These are phyloP conservation scores for Trichocladium antarcticum DNA, from an alignment of 495 filamentous ascomycete genomes.

Conservation along the genomic window DNA sequence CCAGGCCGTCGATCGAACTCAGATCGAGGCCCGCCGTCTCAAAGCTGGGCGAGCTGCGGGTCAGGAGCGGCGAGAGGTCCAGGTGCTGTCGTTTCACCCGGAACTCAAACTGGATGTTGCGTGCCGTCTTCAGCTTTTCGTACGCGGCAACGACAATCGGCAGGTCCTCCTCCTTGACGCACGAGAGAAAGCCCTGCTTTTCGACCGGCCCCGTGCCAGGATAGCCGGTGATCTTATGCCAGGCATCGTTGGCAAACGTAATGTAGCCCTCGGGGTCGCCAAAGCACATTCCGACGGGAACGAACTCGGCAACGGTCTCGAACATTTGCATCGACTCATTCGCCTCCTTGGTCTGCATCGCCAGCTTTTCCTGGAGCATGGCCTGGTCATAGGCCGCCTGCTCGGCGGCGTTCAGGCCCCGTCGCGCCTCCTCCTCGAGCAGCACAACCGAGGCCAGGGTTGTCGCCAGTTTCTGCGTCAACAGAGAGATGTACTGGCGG, in stretches of 20 bases:
- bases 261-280: conserved; percentile 47
- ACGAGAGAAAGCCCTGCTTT: conserved; percentile 27
- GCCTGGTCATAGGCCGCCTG: conserved; percentile 50
- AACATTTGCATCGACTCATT: conserved; percentile 54
- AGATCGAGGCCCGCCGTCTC: conserved; percentile 32
- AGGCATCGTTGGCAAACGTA: conserved; percentile 56
- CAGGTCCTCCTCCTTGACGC: conserved; percentile 33
- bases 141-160: conserved; percentile 23
- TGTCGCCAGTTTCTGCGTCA: conserved; percentile 51
- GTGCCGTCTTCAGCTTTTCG: conserved; percentile 26
- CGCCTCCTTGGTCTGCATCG: conserved; percentile 48
- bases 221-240: conserved; percentile 35
- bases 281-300: conserved; percentile 58
- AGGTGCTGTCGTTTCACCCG: conserved; percentile 22
- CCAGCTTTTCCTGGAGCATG: conserved; percentile 50
- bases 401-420: conserved; percentile 47
- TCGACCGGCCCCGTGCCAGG: conserved; percentile 19
- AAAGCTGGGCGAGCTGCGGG: conserved; percentile 33
- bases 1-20: conserved; percentile 20
- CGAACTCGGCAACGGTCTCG: conserved; percentile 55
- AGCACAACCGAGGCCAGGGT: conserved; percentile 54
- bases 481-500: conserved; percentile 48
- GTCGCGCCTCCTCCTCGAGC: conserved; percentile 53
- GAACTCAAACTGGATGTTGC: conserved; percentile 33
- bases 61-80: conserved; percentile 19